Evolutionary conservation across 2,329 filamentous ascomycete genomes (phyloP).

Genomic region (Proliferodiscus dingleyae): DNA sequence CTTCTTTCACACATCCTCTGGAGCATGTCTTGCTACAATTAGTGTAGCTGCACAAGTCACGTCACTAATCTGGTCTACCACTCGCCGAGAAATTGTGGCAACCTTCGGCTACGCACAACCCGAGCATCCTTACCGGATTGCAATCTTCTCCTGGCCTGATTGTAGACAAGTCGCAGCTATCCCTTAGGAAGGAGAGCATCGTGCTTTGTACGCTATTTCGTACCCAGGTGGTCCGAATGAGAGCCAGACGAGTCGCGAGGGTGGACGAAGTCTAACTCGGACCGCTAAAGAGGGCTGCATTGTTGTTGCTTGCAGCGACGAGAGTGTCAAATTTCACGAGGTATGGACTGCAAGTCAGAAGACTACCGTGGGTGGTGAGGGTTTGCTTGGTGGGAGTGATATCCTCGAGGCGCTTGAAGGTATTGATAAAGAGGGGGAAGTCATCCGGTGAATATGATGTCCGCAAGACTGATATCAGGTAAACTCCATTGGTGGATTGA

Average conservation of each 20-base stretch:
- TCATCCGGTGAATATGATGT: too few species aligned
- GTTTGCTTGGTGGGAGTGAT: constrained; percentile 73
- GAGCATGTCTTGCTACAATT: constrained; percentile 81
- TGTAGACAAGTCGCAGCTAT: constrained; percentile 82
- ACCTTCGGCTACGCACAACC: constrained; percentile 93
- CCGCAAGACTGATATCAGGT: too few species aligned
- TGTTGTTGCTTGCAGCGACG: constrained; percentile 86
- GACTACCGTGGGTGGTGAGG: constrained; percentile 46
- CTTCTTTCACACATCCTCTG: constrained; percentile 85
- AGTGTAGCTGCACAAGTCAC: constrained; percentile 92
- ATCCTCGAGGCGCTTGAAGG: constrained; percentile 80
- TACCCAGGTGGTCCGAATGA: constrained; percentile 62
- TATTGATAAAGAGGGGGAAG: constrained; percentile 66
- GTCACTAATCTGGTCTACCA: constrained; percentile 83
- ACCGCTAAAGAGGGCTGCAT: constrained; percentile 73
- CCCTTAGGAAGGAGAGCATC: constrained; percentile 73
- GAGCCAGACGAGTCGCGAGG: constrained; percentile 36
- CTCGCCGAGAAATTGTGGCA: constrained; percentile 79
- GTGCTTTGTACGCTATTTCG: constrained; percentile 81
- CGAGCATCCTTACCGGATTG: constrained; percentile 82
- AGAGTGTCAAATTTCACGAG: constrained; percentile 92
- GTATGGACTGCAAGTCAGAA: constrained; percentile 71
- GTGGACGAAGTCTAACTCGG: constrained; percentile 49
- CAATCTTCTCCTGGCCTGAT: constrained; percentile 90
- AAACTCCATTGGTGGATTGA: not conserved